Conservation (phyloP, 2,329 filamentous ascomycete species). For the Neofusicoccum parvum region DNA sequence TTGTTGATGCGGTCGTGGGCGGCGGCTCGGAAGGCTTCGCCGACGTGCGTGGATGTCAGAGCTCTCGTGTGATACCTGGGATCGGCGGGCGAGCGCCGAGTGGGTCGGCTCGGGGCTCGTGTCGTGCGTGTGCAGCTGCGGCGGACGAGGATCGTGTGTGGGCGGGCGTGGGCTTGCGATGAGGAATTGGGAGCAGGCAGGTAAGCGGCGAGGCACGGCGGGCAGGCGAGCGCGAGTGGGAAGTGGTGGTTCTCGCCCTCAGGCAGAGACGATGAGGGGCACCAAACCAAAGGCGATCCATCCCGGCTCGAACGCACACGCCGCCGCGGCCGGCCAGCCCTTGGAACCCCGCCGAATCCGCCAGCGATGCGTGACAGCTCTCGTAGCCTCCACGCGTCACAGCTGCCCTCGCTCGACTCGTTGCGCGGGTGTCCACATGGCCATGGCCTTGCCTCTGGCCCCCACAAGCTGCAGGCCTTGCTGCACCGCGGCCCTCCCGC, state of each 20-base stretch:
- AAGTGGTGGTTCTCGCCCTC: slow-evolving; percentile 11
- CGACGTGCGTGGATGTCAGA: slow-evolving; percentile 13
- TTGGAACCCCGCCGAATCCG: not conserved
- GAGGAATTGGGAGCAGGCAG: slow-evolving; percentile 1
- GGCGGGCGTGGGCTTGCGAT: not conserved
- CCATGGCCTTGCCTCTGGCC: not conserved
- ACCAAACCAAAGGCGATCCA: not conserved
- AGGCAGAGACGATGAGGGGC: slow-evolving; percentile 17
- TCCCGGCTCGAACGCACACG: slow-evolving; percentile 11
- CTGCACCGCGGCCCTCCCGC: not conserved
- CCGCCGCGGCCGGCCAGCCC: not conserved
- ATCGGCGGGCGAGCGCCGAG: slow-evolving; percentile 16
- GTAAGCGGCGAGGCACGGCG: slow-evolving; percentile 2
- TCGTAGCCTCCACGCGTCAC: slow-evolving; percentile 11
- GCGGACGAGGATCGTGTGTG: slow-evolving; percentile 7
- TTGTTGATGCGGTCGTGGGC: not conserved
- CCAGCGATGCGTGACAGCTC: not conserved
- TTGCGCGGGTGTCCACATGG: not conserved
- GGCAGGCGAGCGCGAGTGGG: not conserved
- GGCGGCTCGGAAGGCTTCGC: slow-evolving; percentile 1
- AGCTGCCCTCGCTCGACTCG: not conserved
- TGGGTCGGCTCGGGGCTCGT: slow-evolving; percentile 9
- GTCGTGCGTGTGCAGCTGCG: slow-evolving; percentile 9
- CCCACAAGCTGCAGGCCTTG: not conserved
- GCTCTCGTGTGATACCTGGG: slow-evolving; percentile 15